Base-by-base conservation (phyloP, 2,329 filamentous ascomycete genomes). In the Xylariaceae sp. region DNA sequence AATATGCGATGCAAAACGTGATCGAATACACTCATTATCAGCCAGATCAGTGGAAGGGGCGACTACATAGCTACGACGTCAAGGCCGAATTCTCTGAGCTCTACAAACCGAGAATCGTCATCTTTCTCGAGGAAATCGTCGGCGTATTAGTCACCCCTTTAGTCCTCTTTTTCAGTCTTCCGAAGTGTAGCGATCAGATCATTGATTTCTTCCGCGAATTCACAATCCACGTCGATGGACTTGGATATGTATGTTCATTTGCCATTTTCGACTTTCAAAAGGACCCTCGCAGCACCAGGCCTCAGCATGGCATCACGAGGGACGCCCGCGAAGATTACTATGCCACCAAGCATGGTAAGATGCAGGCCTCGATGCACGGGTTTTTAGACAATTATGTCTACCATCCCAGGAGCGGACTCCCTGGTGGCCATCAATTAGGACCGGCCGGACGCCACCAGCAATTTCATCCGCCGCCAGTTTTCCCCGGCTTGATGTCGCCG, bases 161-260 rank as follows among this genome's bases (percentile, higher is more conserved):
- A 66, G 84, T 99, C 42, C 82, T 99, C 12, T 89, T 93, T 76
- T 89, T 90, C 69, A 93, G 90, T 59, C 81, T 98, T 32, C 91
- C 93, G 0, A 89, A 87, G 65, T 96, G 90, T 72, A 93, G 90
- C 70, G 93, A 98, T 64, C 90, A 93, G 56, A 89, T 99, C 61
- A 88, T 98, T 56, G 95, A 99, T 74, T 99, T 99, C 74, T 98
- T 99, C 78, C 88, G 95, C 40, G 95, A 99, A 71, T 97, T 98
- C 65, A 98, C 95, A 0, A 87, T 99, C 20, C 93, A 99, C 65
- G 93, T 99, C 16, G 95, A 99, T 69, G 95, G 95, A 0, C 82
- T 99, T 37, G 95, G 95, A 20, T 93, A 97, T 63, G 91, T 98
- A 10, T 99, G 95, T 74, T 97, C 93, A 1, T 98, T 97, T 75